Conservation (phyloP, 179 eudicot genomes). For the Heliamphora pulchella region DNA sequence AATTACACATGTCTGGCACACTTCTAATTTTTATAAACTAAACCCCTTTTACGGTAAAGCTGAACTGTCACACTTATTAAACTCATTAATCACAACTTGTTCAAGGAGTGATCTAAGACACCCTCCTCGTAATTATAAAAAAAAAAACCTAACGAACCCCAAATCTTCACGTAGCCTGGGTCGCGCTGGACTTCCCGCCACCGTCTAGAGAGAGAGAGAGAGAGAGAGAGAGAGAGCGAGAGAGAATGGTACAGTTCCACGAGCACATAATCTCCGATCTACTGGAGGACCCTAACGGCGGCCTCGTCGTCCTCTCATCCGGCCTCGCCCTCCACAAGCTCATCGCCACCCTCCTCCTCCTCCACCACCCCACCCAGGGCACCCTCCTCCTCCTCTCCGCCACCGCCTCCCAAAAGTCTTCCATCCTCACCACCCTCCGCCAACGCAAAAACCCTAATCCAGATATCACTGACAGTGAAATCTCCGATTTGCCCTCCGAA, state of each 20-base stretch:
- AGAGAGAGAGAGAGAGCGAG: background rate
- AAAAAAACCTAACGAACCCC: too few species aligned
- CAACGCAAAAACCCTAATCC: constrained; percentile 34
- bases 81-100: too few species aligned
- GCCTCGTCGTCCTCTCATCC: constrained; percentile 65
- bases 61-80: too few species aligned
- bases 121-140: too few species aligned
- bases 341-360: constrained; percentile 53
- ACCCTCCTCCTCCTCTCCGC: constrained; percentile 76
- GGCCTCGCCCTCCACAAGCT: constrained; percentile 76
- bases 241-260: constrained; percentile 63
- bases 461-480: background rate
- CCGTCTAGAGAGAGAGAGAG: background rate
- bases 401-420: constrained; percentile 44
- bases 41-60: too few species aligned
- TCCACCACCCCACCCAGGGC: constrained; percentile 62
- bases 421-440: constrained; percentile 29
- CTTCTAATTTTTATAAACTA: too few species aligned
- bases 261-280: constrained; percentile 80
- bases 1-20: too few species aligned
- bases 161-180: background rate
- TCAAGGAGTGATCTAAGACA: too few species aligned
- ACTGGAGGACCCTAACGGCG: constrained; percentile 66
- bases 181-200: constrained; percentile 4
- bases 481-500: constrained; percentile 30